Evolutionary conservation across 2,329 filamentous ascomycete genomes (phyloP), one percentile per base, ranked within the genome.

Genomic region (Aspergillus viridinutans): DNA sequence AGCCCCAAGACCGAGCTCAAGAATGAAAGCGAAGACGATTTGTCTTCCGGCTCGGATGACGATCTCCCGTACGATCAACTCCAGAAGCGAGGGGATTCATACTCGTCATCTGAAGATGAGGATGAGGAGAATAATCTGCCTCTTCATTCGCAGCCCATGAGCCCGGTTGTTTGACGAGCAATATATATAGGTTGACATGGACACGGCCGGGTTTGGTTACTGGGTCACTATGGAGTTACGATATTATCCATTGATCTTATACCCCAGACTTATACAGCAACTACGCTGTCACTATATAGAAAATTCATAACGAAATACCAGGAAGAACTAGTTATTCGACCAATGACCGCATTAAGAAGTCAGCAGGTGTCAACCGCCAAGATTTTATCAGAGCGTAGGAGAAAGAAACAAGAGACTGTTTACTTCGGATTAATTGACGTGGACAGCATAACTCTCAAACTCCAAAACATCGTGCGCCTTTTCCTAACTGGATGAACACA

Each of bases 391-490:
- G 17, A 43, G 23, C 35, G 40, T 21, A 17, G 32, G 32, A 35
- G n/a, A 29, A 55, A 8, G 38, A 29, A 51, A 49, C 20, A 51
- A 54, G 3, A 35, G 43, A 17, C 3, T 52, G 48, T 38, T 32
- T 47, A 47, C 12, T 21, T 53, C 28, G 49, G 49, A 23, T 42
- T 40, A 38, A 57, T 32, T 32, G 51, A 38, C 23, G 10, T 5
- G 21, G 43, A 47, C 25, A 53, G 25, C 42, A 28, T 40, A 38
- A 56, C 54, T 59, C 57, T 59, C 23, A 54, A 58, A 59, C 57
- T 57, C 57, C 57, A 57, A 53, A 54, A 58, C 57, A 65, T 59
- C 32, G 59, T 67, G 62, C 67, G 67, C 67, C 67, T 69, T 69
- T 69, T 69, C 65, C 66, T 61, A 63, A 55, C 62, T 62, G 63